These are phyloP conservation scores for Aspergillus chevalieri DNA, from an alignment of 2,329 filamentous ascomycete species.

Conservation along the genomic window DNA sequence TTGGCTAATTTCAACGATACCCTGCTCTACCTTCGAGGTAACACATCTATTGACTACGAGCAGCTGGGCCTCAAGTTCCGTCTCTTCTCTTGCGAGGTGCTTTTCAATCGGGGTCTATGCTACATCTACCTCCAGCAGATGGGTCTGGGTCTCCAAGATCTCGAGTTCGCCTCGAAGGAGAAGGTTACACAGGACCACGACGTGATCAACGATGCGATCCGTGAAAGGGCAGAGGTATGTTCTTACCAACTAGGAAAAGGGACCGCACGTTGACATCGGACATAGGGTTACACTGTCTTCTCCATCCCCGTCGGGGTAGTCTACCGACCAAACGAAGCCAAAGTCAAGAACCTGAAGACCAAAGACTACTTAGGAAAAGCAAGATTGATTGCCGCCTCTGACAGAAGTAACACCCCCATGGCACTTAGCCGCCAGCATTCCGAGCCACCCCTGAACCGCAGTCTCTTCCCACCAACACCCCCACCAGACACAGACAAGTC, in stretches of 20 bases:
- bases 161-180: conserved; percentile 85
- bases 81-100: conserved; percentile 91
- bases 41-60: conserved; percentile 96
- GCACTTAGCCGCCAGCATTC: background rate
- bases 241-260: background rate
- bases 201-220: conserved; percentile 95
- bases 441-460: conserved; percentile 63
- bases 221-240: conserved; percentile 78
- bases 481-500: conserved; percentile 78
- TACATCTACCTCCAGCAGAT: conserved; percentile 95
- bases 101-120: conserved; percentile 95
- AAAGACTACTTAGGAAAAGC: conserved; percentile 98
- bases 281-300: conserved; percentile 92
- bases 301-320: conserved; percentile 94
- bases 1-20: conserved; percentile 99
- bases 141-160: conserved; percentile 83
- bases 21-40: conserved; percentile 84
- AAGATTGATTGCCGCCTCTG: conserved; percentile 81
- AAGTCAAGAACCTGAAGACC: conserved; percentile 95
- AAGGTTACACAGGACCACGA: conserved; percentile 95
- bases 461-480: conserved; percentile 94
- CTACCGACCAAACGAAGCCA: conserved; percentile 92
- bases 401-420: conserved; percentile 72
- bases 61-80: conserved; percentile 94
- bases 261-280: background rate